Evolutionary conservation across 179 eudicot species (phyloP), one percentile per base, ranked within the genome.

Genomic region (Beta macrorhiza): DNA sequence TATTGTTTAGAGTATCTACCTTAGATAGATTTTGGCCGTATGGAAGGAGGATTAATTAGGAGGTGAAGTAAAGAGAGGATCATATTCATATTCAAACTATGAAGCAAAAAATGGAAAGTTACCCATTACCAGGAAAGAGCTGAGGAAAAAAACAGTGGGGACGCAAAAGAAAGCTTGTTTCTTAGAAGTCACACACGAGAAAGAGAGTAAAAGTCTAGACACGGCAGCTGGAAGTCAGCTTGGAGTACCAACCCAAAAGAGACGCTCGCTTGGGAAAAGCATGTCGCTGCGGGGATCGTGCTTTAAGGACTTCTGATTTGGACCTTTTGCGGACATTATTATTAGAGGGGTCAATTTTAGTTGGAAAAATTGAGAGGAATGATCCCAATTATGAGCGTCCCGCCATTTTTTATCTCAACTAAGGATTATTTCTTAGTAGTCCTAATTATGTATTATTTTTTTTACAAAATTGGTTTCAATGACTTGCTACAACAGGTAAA

Each of bases 141-240:
- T 20, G 5, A 58, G 76, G 42, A 37, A 82, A 79, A 80, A 56
- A 52, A 49, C 25, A 79, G 68, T 9, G 45, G 42, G 12, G 69
- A 58, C 5, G 61, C 32, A 29, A 20, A 51, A 51, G 7, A 32
- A 78, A 9, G 19, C 57, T 44, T 20, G 32, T 59, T 59, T 59
- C 53, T 49, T 14, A 79, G 51, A 77, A 82, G 65, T 70, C 57
- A 65, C 74, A 55, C 52, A 70, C 20, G 59, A 72, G 52, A 65
- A 71, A 62, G 61, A 71, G n/a, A 16, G 15, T 20, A 2, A 49
- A 80, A 80, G 82, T 80, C 82, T 63, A 49, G 55, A 74, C 82
- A 80, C 82, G 83, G 77, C 71, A 74, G 67, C 67, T 80, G 67
- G 52, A 72, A 80, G 82, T 80, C 82, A 80, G 78, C 78, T 72